phyloP scores from a whole-genome alignment of 2,329 filamentous ascomycete species.

The Furcasterigmium furcatum region DNA sequence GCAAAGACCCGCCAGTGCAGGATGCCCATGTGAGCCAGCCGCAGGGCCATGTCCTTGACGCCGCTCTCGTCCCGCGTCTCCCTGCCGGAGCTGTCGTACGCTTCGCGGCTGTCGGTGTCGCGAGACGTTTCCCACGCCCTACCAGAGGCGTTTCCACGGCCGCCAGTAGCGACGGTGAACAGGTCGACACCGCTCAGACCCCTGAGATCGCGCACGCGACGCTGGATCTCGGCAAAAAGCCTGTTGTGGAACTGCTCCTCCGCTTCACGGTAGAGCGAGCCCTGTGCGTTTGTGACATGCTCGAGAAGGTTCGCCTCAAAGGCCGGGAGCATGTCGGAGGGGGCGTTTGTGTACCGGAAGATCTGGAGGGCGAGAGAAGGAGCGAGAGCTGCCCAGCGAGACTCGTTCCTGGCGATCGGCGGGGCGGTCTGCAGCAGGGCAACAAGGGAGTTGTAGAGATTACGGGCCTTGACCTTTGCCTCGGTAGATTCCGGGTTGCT shows the following conservation, averaged over 20 bases:
- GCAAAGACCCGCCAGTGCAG: slow-evolving; percentile 91
- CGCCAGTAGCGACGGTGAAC: slow-evolving; percentile 53
- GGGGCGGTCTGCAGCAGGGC: slow-evolving; percentile 52
- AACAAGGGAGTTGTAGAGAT: slow-evolving; percentile 50
- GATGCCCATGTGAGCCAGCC: slow-evolving; percentile 78
- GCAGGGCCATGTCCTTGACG: slow-evolving; percentile 67
- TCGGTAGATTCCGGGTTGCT: slow-evolving; percentile 34
- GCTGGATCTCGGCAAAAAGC: slow-evolving; percentile 44
- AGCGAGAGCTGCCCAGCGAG: slow-evolving; percentile 50
- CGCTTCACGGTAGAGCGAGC: slow-evolving; percentile 42
- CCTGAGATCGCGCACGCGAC: slow-evolving; percentile 50
- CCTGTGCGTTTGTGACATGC: slow-evolving; percentile 38
- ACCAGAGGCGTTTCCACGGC: slow-evolving; percentile 35
- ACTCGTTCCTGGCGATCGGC: slow-evolving; percentile 33
- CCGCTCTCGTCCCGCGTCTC: slow-evolving; percentile 49
- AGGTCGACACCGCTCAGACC: slow-evolving; percentile 48
- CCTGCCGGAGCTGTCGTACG: slow-evolving; percentile 26
- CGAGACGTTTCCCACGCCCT: slow-evolving; percentile 27
- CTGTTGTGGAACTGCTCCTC: slow-evolving; percentile 47
- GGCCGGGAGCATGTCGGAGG: slow-evolving; percentile 40
- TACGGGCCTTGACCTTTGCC: slow-evolving; percentile 39
- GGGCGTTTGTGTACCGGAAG: slow-evolving; percentile 52
- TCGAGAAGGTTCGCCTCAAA: slow-evolving; percentile 48
- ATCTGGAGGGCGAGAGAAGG: slow-evolving; percentile 55
- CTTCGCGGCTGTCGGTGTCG: slow-evolving; percentile 19